phyloP scores from a whole-genome alignment of 305 asterid genomes.

The Fraxinus platypoda region DNA sequence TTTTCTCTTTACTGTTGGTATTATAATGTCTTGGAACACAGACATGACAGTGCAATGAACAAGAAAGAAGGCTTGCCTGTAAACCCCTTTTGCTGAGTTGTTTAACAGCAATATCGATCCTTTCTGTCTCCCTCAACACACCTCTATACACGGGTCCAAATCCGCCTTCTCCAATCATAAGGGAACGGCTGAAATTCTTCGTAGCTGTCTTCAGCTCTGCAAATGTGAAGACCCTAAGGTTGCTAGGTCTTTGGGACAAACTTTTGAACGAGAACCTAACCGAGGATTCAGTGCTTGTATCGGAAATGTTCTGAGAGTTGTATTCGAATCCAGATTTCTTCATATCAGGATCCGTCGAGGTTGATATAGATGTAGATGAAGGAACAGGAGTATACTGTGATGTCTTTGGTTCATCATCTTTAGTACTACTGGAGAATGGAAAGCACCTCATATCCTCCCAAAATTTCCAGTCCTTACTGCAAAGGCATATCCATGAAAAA shows the following conservation, averaged over 20 bases:
- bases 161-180: conserved; percentile 92
- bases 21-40: not conserved
- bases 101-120: conserved; percentile 71
- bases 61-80: conserved; percentile 53
- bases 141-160: conserved; percentile 84
- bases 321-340: conserved; percentile 54
- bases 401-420: conserved; percentile 45
- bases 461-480: not conserved
- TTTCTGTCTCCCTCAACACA: conserved; percentile 38
- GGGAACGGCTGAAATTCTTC: conserved; percentile 68
- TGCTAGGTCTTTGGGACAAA: conserved; percentile 54
- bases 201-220: conserved; percentile 74
- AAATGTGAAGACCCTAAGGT: conserved; percentile 54
- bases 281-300: conserved; percentile 64
- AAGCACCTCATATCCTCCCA: conserved; percentile 65
- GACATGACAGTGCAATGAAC: not conserved
- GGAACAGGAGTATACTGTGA: conserved; percentile 42
- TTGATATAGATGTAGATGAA: conserved; percentile 47
- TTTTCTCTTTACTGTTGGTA: not conserved
- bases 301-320: conserved; percentile 58
- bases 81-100: conserved; percentile 91
- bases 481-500: not conserved
- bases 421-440: conserved; percentile 39
- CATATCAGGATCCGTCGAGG: conserved; percentile 37
- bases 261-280: conserved; percentile 49